Evolutionary conservation across 768 basidiomycete genomes (phyloP).

Genomic region (Boletus subparvulus): DNA sequence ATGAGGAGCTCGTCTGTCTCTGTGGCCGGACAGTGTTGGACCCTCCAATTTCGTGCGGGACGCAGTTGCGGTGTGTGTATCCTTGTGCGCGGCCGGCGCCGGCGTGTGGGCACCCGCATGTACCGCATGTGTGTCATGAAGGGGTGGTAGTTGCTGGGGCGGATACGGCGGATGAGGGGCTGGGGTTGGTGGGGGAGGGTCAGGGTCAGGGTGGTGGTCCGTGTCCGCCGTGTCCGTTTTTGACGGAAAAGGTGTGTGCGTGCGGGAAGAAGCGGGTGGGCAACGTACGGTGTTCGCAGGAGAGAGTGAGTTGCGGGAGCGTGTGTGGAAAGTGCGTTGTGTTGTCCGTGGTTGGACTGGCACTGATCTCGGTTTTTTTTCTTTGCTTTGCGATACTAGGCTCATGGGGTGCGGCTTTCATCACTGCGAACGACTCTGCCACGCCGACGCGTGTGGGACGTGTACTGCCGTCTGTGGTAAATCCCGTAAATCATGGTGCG

Average conservation of each 20-base stretch:
- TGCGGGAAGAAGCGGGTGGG: slow-evolving; percentile 83
- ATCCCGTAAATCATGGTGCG: slow-evolving; percentile 78
- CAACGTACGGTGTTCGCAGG: slow-evolving; percentile 83
- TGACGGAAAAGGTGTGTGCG: slow-evolving; percentile 78
- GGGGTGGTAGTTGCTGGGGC: slow-evolving; percentile 39
- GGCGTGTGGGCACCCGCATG: slow-evolving; percentile 78
- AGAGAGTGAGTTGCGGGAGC: slow-evolving; percentile 76
- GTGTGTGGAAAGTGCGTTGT: slow-evolving; percentile 70
- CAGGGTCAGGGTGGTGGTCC: background rate
- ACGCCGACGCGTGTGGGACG: slow-evolving; percentile 74
- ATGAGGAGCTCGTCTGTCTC: slow-evolving; percentile 86
- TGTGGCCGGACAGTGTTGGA: slow-evolving; percentile 87
- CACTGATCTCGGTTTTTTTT: background rate
- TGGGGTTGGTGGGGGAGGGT: background rate
- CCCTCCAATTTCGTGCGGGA: slow-evolving; percentile 89
- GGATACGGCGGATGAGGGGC: slow-evolving; percentile 26
- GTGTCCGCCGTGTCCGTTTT: slow-evolving; percentile 87
- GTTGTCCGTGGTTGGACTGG: background rate
- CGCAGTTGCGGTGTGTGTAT: slow-evolving; percentile 70
- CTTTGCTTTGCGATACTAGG: slow-evolving; percentile 33
- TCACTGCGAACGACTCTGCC: slow-evolving; percentile 80
- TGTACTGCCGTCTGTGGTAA: slow-evolving; percentile 85
- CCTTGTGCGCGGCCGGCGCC: slow-evolving; percentile 73
- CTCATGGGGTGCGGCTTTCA: slow-evolving; percentile 86
- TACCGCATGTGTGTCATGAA: slow-evolving; percentile 82